Conservation (phyloP, 148 eudicot species). For the Camellia sinensis region DNA sequence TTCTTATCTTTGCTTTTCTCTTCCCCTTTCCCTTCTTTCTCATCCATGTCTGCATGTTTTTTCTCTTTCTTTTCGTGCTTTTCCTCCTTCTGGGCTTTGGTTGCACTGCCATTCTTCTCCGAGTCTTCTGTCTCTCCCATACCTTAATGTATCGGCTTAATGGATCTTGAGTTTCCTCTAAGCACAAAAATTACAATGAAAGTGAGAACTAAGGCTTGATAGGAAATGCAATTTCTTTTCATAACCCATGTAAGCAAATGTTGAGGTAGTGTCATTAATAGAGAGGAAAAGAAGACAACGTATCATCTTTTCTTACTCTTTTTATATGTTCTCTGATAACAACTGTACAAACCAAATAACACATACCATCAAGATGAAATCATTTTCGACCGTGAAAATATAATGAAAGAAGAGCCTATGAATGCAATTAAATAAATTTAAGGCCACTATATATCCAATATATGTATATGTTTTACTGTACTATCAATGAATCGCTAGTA, state of each 20-base stretch:
- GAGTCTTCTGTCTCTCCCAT: slow-evolving; percentile 24
- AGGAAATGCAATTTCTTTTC: no score
- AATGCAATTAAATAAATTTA: no score
- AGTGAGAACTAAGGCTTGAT: not conserved
- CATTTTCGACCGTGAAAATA: no score
- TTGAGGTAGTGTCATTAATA: not conserved
- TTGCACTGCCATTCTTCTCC: slow-evolving; percentile 23
- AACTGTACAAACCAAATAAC: no score
- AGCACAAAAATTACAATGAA: not conserved
- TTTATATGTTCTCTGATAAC: no score
- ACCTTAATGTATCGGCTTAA: not conserved
- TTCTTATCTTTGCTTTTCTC: slow-evolving; percentile 35
- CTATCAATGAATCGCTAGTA: no score
- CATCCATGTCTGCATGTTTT: slow-evolving; percentile 27
- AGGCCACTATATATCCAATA: no score
- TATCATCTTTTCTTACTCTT: no score
- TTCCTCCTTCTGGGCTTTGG: slow-evolving; percentile 36
- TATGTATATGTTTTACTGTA: no score
- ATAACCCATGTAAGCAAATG: no score
- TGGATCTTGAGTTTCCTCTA: slow-evolving; percentile 7
- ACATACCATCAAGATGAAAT: no score
- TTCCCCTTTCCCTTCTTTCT: slow-evolving; percentile 23
- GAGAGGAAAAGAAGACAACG: not conserved
- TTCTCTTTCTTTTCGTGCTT: slow-evolving; percentile 39
- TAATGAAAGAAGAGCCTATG: no score